These are phyloP conservation scores for Fonsecaea nubica DNA, from an alignment of 2,329 filamentous ascomycete species.

Conservation along the genomic window DNA sequence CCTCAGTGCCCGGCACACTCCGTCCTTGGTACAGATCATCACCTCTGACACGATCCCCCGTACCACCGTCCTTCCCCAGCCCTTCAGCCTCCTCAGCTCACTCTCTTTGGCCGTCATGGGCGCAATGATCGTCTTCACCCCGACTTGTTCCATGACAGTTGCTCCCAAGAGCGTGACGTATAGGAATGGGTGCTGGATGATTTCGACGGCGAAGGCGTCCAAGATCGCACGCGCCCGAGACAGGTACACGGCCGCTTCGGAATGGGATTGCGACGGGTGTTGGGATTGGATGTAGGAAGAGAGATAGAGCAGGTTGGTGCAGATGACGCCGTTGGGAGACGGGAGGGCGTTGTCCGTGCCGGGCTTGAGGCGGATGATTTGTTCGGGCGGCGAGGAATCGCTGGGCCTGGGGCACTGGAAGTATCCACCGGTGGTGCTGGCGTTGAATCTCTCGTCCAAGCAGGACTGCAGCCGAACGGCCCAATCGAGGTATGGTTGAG, in stretches of 20 bases:
- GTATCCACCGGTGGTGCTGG: constrained; percentile 50
- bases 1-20: constrained; percentile 34
- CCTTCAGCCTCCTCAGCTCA: constrained; percentile 34
- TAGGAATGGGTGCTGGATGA: constrained; percentile 90
- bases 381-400: constrained; percentile 18
- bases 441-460: constrained; percentile 80
- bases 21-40: constrained; percentile 38
- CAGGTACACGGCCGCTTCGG: constrained; percentile 49
- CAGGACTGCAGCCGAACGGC: constrained; percentile 78
- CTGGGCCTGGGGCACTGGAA: constrained; percentile 29
- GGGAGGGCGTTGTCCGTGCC: constrained; percentile 94
- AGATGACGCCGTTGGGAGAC: constrained; percentile 86
- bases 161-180: constrained; percentile 80
- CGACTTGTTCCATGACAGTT: constrained; percentile 76
- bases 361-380: constrained; percentile 79
- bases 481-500: constrained; percentile 77
- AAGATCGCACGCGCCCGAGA: constrained; percentile 72
- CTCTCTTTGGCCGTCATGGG: constrained; percentile 36
- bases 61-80: constrained; percentile 39
- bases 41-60: constrained; percentile 32
- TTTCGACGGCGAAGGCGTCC: constrained; percentile 86
- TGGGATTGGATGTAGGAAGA: constrained; percentile 71
- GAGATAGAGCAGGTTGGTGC: constrained; percentile 84
- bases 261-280: background rate
- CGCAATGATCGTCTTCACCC: constrained; percentile 66